Percentiles rank a stretch among this genome's conserved stretches.
These are phyloP conservation scores for Aspergillus tanneri DNA, from an alignment of 2,329 filamentous ascomycete genomes.

Conservation along the genomic window DNA sequence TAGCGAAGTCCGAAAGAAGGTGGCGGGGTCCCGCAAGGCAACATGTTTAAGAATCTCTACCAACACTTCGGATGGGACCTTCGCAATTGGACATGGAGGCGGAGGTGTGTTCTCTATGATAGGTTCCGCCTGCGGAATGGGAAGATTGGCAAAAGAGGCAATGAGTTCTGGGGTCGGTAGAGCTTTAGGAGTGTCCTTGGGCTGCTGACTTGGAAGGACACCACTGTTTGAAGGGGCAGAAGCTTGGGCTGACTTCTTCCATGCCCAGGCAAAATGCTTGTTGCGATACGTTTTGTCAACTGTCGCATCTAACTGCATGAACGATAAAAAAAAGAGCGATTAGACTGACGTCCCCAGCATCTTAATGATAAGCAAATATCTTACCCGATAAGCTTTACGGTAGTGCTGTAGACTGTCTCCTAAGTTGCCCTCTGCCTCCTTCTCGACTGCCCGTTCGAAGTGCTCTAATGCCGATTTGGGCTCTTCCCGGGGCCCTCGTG, in stretches of 20 bases:
- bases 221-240: slow-evolving; percentile 52
- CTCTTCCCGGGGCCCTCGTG: slow-evolving; percentile 40
- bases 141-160: slow-evolving; percentile 67
- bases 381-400: slow-evolving; percentile 81
- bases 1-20: slow-evolving; percentile 70
- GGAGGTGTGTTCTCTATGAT: slow-evolving; percentile 68
- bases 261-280: slow-evolving; percentile 78
- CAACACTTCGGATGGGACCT: slow-evolving; percentile 79
- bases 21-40: slow-evolving; percentile 71
- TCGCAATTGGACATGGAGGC: slow-evolving; percentile 77
- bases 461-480: slow-evolving; percentile 82
- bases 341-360: background rate
- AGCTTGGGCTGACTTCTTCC: slow-evolving; percentile 47
- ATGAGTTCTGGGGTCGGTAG: slow-evolving; percentile 68
- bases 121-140: slow-evolving; percentile 67
- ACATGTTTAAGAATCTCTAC: slow-evolving; percentile 74
- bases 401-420: slow-evolving; percentile 88
- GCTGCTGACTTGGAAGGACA: slow-evolving; percentile 56
- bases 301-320: slow-evolving; percentile 68
- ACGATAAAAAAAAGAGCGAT: slow-evolving; percentile 11
- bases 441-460: slow-evolving; percentile 88
- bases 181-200: slow-evolving; percentile 51
- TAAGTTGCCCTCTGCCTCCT: slow-evolving; percentile 78
- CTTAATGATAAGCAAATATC: slow-evolving; percentile 20
- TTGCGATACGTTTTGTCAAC: slow-evolving; percentile 87